Evolutionary conservation across 176 grass and related monocot species (phyloP), one percentile per base, ranked within the genome.

Genomic region (Chrysopogon serrulatus): DNA sequence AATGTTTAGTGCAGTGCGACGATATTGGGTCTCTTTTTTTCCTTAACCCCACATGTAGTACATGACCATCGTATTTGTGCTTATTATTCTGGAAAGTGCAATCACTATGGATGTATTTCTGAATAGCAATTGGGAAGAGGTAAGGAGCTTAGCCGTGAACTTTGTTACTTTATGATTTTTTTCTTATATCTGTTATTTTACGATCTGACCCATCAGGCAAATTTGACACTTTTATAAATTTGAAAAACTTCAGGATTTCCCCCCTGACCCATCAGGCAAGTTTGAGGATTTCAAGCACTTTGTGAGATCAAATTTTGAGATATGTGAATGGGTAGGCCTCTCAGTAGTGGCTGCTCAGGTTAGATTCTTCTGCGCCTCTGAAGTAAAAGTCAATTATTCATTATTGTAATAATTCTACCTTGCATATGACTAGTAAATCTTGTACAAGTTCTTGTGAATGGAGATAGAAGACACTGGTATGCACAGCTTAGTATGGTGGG

Each of bases 251-350:
- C 63, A 98, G 96, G 96, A 98, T 88, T 95, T 98, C 39, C 95
- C 92, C 11, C 53, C 84, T 76, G 93, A 95, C 34, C 88, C 90
- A 85, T 86, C 91, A 15, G 87, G 96, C 71, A 95, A 93, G 73
- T 98, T 98, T 79, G 77, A 90, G 41, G 93, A 95, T 71, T 86
- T 98, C 69, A 93, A 92, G 66, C 33, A 79, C 59, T 98, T 98
- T 39, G 67, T 98, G 14, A 86, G 53, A 83, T 88, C 89, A 60
- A 98, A 98, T 85, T 87, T 84, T 79, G 89, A 93, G 31, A 92
- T 95, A 53, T 98, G 96, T 56, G 86, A 95, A 95, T 98, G 96
- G 96, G 75, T 95, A 76, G 93, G 89, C 19, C 68, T 93, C n/a
- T 88, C 80, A 9, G 82, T 98, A 69, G 87, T 93, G 26, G 84